phyloP scores from a whole-genome alignment of 306 rosid genomes.

The Acacia acuminata region DNA sequence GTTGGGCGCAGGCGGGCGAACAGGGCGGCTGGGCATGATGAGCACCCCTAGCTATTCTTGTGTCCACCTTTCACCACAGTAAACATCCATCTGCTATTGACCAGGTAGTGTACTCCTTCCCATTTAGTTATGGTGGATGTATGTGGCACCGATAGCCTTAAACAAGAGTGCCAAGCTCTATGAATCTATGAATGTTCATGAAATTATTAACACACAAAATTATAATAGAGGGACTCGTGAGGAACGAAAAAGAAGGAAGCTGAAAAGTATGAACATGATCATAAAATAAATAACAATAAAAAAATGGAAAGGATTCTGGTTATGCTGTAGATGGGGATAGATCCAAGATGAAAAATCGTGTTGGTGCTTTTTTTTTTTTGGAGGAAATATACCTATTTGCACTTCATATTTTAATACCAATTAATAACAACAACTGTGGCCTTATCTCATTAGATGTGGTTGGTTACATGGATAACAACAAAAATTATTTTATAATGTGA shows the following conservation, averaged over 20 bases:
- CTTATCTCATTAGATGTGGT: background rate
- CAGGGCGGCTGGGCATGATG: no score
- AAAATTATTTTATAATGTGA: background rate
- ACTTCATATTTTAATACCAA: no score
- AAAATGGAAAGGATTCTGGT: background rate
- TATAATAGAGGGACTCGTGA: background rate
- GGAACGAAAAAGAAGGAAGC: background rate
- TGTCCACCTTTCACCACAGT: slow-evolving; percentile 91
- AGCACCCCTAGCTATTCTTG: no score
- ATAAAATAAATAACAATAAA: background rate
- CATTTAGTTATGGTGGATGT: background rate
- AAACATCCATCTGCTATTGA: slow-evolving; percentile 89
- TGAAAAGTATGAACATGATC: slow-evolving; percentile 15
- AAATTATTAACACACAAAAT: background rate
- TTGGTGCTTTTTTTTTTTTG: background rate
- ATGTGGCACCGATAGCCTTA: background rate
- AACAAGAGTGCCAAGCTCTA: background rate
- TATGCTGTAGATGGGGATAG: background rate
- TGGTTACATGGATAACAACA: background rate
- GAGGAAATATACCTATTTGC: no score
- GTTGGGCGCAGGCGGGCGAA: no score
- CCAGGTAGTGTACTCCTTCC: slow-evolving; percentile 55
- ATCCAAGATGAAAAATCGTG: background rate
- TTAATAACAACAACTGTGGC: background rate
- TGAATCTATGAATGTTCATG: no score